Conservation (phyloP, 2,329 filamentous ascomycete species). For the Exophiala oligosperma region DNA sequence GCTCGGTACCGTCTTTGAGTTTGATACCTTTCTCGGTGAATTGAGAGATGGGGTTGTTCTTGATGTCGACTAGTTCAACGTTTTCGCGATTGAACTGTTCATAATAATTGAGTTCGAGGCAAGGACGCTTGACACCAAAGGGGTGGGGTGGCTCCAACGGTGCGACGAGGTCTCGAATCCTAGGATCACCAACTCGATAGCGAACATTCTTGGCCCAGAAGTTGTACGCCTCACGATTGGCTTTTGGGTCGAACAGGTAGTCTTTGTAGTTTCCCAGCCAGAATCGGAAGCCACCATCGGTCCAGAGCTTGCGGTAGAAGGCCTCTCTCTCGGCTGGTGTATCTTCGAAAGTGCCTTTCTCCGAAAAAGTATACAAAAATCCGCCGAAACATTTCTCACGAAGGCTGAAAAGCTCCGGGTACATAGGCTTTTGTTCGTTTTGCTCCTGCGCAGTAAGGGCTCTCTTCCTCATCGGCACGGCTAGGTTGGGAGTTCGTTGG, state of each 20-base stretch:
- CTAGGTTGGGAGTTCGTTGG: slow-evolving; percentile 66
- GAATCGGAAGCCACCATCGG: slow-evolving; percentile 59
- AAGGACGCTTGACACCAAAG: slow-evolving; percentile 55
- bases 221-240: slow-evolving; percentile 55
- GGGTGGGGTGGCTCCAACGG: slow-evolving; percentile 54
- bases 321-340: slow-evolving; percentile 38
- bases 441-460: slow-evolving; percentile 52
- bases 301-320: slow-evolving; percentile 52
- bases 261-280: slow-evolving; percentile 57
- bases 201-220: slow-evolving; percentile 58
- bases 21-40: slow-evolving; percentile 44
- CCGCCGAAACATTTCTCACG: slow-evolving; percentile 40
- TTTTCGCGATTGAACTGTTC: slow-evolving; percentile 51
- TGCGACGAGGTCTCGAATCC: slow-evolving; percentile 53
- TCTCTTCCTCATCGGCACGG: slow-evolving; percentile 60
- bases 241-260: slow-evolving; percentile 45
- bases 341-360: slow-evolving; percentile 54
- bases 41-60: slow-evolving; percentile 42
- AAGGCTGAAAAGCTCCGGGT: slow-evolving; percentile 23
- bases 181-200: slow-evolving; percentile 51
- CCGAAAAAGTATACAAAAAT: slow-evolving; percentile 59
- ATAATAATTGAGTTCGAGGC: slow-evolving; percentile 52
- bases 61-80: slow-evolving; percentile 50
- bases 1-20: slow-evolving; percentile 38
- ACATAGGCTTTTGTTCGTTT: slow-evolving; percentile 45